Evolutionary conservation across 306 rosid genomes (phyloP), one percentile per base, ranked within the genome.

Genomic region (Macrotyloma uniflorum): DNA sequence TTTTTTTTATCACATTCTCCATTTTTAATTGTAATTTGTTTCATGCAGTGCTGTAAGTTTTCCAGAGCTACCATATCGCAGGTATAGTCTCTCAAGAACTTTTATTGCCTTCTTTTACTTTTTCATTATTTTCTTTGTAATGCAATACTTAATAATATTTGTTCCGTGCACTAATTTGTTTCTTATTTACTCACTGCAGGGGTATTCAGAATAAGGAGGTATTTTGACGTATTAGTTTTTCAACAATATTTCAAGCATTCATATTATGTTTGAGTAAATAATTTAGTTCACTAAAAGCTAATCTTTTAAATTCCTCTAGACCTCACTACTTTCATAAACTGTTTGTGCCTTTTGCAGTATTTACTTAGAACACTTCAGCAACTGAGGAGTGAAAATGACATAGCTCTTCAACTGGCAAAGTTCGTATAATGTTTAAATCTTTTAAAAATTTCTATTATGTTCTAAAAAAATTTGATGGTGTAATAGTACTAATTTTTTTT

Each of bases 161-260:
- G 67, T 61, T 2, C 22, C 24, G 0, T 11, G 5, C 32, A 66
- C 49, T 38, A 49, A 26, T n/a, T 38, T 15, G 14, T 70, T 65
- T 13, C 24, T 19, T 65, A 23, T 53, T 45, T 75, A 16, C 65
- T 79, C 59, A 18, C 23, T 79, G 85, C 94, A 93, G 98, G 80
- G 85, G 83, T 49, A 75, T 93, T 49, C 98, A 91, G n/a, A 93
- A 85, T 77, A 91, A 89, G 69, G 98, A 93, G 98, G 98, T 87
- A 69, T 26, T 36, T 40, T 38, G 13, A 24, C 8, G 11, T 15
- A 13, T 61, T 32, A 23, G 1, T 66, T 23, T 50, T 24, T 4
- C 43, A 5, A 38, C 36, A 50, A 26, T 26, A 59, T 74, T 74
- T 10, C 5, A 72, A 35, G 8, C 8, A 33, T 10, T 2, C 14